A percentile compares a stretch with the other conserved stretches of the same genome.
Conservation (phyloP, 2,329 filamentous ascomycete genomes). For the Dothistroma pini region DNA sequence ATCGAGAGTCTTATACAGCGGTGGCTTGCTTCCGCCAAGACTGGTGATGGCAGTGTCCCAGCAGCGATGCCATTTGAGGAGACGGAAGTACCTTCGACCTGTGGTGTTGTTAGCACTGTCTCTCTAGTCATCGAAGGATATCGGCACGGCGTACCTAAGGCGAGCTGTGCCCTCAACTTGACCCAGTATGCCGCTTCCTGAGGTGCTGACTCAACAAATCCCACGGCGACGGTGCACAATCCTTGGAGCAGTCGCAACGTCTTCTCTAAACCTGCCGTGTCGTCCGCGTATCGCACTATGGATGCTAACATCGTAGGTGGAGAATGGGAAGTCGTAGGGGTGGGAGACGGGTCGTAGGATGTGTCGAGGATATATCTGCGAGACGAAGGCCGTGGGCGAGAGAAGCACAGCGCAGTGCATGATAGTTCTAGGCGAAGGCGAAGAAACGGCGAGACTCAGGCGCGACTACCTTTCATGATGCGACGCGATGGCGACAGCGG, state of each 20-base stretch:
- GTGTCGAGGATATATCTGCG: not conserved
- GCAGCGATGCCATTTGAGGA: conserved; percentile 55
- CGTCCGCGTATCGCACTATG: conserved; percentile 19
- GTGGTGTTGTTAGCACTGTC: not conserved
- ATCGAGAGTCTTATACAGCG: conserved; percentile 46
- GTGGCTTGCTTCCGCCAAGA: conserved; percentile 29
- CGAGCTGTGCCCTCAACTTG: conserved; percentile 40
- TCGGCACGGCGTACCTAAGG: conserved; percentile 37
- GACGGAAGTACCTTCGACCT: conserved; percentile 61
- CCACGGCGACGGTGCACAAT: conserved; percentile 32
- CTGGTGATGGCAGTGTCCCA: conserved; percentile 15
- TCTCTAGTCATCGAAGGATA: no score
- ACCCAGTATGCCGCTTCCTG: conserved; percentile 36
- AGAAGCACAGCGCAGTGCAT: not conserved
- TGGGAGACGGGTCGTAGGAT: not conserved
- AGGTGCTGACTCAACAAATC: conserved; percentile 34
- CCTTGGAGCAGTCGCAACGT: conserved; percentile 56
- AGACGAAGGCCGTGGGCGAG: not conserved
- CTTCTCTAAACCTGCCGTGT: conserved; percentile 58
- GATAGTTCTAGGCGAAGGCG: not conserved
- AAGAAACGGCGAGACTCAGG: not conserved
- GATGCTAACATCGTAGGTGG: conserved; percentile 13
- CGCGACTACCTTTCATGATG: not conserved
- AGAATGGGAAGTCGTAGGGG: not conserved
- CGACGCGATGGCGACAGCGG: not conserved